A percentile compares a stretch with the other conserved stretches of the same genome.
These are phyloP conservation scores for Larix kaempferi DNA, from an alignment of 75 land plant species.

Conservation along the genomic window DNA sequence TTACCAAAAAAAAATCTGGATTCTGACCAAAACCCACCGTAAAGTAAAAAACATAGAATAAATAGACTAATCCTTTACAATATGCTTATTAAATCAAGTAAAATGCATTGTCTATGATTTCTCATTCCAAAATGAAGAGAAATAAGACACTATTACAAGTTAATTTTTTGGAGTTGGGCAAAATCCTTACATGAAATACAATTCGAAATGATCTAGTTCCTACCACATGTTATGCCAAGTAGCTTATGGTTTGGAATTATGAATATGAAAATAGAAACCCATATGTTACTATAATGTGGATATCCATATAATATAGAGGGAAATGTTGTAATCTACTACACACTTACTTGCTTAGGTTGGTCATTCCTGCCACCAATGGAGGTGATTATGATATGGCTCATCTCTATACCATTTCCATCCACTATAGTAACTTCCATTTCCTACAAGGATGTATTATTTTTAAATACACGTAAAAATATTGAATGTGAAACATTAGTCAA, in stretches of 20 bases:
- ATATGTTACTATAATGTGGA: too few species aligned
- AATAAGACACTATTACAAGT: neutral
- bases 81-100: neutral
- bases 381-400: constrained; percentile 86
- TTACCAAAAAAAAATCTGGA: too few species aligned
- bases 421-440: constrained; percentile 89
- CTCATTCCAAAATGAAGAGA: neutral
- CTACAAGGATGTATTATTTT: constrained; percentile 22
- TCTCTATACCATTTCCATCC: constrained; percentile 87
- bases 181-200: constrained; percentile 71
- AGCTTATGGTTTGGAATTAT: constrained; percentile 93
- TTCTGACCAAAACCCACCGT: too few species aligned
- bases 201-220: constrained; percentile 88
- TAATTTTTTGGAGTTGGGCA: neutral
- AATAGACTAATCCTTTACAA: too few species aligned
- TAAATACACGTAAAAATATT: neutral
- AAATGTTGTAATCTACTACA: too few species aligned
- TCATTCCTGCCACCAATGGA: constrained; percentile 89
- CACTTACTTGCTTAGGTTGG: constrained; percentile 85
- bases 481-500: neutral
- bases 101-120: neutral
- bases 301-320: too few species aligned
- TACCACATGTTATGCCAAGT: constrained; percentile 90
- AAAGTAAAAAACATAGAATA: too few species aligned
- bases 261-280: too few species aligned